Evolutionary conservation across 495 filamentous ascomycete species (phyloP), one percentile per base, ranked within the genome.

Genomic region (Aspergillus carlsbadensis): DNA sequence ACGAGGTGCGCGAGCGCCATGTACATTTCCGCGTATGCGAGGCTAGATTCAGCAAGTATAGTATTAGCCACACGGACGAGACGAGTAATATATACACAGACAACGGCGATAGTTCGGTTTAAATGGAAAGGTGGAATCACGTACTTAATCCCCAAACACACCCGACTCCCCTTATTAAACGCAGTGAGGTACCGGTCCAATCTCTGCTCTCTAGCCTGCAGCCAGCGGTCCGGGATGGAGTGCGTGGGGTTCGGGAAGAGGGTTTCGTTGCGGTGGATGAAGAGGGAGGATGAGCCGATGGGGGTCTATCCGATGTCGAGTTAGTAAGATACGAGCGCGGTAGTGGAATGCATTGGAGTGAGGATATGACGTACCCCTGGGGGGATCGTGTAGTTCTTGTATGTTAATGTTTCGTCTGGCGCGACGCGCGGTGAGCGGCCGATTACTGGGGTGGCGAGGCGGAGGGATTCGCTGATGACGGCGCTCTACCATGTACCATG

Each of bases 181-280:
- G 49, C 52, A 21, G 69, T 63, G 45, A 69, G 35, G 22, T 62
- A 70, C 13, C 58, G 52, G 11, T 65, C 40, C 6, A 71, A 56
- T 33, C 10, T 6, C 55, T 45, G 31, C 59, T 75, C 43, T 31
- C 34, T 29, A 5, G 55, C 53, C 20, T 68, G 44, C 17, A 79
- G 57, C 72, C 72, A 82, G n/a, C 78, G 67, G 6, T 74, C 67
- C 0, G 78, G 78, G n/a, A 64, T 54, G 63, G 76, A 81, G 7
- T 59, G 48, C 1, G 68, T 29, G 1, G 75, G 68, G n/a, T 74
- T 47, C 0, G 75, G 74, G 55, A 78, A 82, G 22, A 79, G 40
- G 7, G 50, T 52, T 37, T 72, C 61, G 52, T 78, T 65, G 45
- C 61, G 66, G 58, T 79, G 76, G 22, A 74, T 58, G 29, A 71